phyloP scores from a whole-genome alignment of 1,284 basidiomycete species.

The Moniliophthora roreri region DNA sequence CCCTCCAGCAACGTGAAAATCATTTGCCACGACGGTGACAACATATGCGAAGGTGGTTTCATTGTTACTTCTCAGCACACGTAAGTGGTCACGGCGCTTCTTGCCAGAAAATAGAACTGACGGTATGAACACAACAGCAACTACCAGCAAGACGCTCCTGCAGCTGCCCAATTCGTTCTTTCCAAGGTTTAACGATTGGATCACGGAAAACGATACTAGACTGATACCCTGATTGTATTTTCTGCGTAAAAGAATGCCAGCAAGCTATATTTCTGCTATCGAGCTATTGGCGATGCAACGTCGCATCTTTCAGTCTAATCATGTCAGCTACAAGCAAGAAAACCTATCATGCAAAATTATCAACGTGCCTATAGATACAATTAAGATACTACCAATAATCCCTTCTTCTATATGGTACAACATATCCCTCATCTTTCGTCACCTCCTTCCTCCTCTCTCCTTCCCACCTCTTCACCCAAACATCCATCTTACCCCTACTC shows the following conservation, averaged over 20 bases:
- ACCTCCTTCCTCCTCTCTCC: conserved; percentile 64
- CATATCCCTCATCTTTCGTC: conserved; percentile 37
- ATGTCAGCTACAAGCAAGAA: no score
- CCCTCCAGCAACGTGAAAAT: conserved; percentile 26
- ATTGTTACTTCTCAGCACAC: conserved; percentile 28
- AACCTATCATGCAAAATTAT: neutral
- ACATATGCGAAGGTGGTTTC: conserved; percentile 30
- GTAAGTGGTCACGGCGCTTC: conserved; percentile 2
- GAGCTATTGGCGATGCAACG: neutral
- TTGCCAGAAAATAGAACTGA: neutral
- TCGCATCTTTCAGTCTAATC: no score
- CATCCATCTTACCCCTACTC: conserved; percentile 81
- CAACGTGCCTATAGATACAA: neutral
- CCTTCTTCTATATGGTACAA: conserved; percentile 59
- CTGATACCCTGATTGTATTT: conserved; percentile 43
- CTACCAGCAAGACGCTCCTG: conserved; percentile 10
- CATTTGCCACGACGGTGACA: conserved; percentile 32
- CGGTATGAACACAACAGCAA: neutral
- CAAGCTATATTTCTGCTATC: neutral
- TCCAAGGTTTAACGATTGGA: neutral
- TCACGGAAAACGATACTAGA: neutral
- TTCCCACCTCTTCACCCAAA: conserved; percentile 88
- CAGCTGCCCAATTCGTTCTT: conserved; percentile 8
- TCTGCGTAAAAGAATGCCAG: no score
- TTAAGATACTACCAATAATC: conserved; percentile 63